These are phyloP conservation scores for Colletotrichum falcatum DNA, from an alignment of 2,329 filamentous ascomycete species.

Conservation along the genomic window DNA sequence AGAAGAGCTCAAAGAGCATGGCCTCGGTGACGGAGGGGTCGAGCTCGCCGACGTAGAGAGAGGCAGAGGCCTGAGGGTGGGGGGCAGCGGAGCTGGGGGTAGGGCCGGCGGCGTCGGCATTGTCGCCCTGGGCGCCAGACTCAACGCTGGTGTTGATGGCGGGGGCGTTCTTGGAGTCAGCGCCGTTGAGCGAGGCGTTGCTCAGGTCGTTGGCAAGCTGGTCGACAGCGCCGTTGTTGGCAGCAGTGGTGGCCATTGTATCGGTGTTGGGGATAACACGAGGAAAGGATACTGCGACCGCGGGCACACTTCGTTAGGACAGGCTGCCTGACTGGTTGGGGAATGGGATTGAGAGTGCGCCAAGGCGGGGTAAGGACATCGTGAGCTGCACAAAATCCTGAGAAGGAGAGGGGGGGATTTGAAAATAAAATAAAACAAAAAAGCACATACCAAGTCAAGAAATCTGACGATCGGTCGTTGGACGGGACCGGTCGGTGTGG, in stretches of 20 bases:
- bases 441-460: slow-evolving; percentile 38
- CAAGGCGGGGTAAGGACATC: slow-evolving; percentile 9
- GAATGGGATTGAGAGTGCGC: background rate
- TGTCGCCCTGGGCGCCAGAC: slow-evolving; percentile 65
- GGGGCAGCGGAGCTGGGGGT: slow-evolving; percentile 80
- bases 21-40: slow-evolving; percentile 98
- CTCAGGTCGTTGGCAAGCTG: slow-evolving; percentile 84
- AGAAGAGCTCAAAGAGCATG: slow-evolving; percentile 99
- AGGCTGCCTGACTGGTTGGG: background rate
- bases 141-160: slow-evolving; percentile 78
- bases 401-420: slow-evolving; percentile 1
- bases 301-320: slow-evolving; percentile 16
- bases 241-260: slow-evolving; percentile 72
- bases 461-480: slow-evolving; percentile 36
- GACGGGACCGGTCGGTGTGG: slow-evolving; percentile 27
- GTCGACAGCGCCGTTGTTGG: slow-evolving; percentile 73
- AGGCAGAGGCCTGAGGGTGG: slow-evolving; percentile 93
- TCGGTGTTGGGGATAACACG: slow-evolving; percentile 42
- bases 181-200: slow-evolving; percentile 77
- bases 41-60: slow-evolving; percentile 98
- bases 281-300: slow-evolving; percentile 36
- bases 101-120: slow-evolving; percentile 73
- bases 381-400: slow-evolving; percentile 7
- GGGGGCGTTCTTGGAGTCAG: slow-evolving; percentile 73
- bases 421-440: too few relatives aligned